Conservation (phyloP, 1,139 yeast genomes). For the Taphrina deformans region DNA sequence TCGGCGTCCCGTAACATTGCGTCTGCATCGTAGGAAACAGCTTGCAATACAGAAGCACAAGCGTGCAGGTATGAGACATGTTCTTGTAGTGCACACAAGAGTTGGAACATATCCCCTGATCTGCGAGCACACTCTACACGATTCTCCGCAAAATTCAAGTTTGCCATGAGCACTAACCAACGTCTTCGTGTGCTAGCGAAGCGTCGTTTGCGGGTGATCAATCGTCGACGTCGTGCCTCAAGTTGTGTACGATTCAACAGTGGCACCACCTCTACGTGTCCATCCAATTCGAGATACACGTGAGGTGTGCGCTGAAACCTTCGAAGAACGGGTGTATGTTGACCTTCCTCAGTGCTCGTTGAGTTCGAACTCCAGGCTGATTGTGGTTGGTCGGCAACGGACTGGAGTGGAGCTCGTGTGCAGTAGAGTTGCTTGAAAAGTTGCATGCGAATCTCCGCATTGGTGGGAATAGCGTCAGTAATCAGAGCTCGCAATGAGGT, state of each 20-base stretch:
- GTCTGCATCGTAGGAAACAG: background rate
- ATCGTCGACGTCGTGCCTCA: background rate
- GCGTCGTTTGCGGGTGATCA: background rate
- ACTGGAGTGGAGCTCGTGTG: background rate
- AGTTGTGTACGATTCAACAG: background rate
- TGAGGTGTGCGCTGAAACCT: background rate
- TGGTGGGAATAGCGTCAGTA: background rate
- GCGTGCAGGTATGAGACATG: background rate
- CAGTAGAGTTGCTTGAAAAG: constrained; percentile 1
- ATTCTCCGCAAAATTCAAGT: background rate
- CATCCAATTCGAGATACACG: background rate
- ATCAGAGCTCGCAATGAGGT: background rate
- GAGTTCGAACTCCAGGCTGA: constrained; percentile 1
- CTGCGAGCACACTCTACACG: background rate
- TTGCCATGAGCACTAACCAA: background rate
- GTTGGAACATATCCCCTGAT: background rate
- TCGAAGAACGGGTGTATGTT: background rate
- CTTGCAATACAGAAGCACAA: background rate
- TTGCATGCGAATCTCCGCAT: background rate
- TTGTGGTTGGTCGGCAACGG: background rate
- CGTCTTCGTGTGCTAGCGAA: background rate
- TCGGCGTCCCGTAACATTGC: background rate
- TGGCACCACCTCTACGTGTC: background rate
- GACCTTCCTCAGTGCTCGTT: background rate
- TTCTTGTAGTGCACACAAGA: background rate